Evolutionary conservation across 208 protist species (phyloP).

Genomic region (Wallacemonas sp.): DNA sequence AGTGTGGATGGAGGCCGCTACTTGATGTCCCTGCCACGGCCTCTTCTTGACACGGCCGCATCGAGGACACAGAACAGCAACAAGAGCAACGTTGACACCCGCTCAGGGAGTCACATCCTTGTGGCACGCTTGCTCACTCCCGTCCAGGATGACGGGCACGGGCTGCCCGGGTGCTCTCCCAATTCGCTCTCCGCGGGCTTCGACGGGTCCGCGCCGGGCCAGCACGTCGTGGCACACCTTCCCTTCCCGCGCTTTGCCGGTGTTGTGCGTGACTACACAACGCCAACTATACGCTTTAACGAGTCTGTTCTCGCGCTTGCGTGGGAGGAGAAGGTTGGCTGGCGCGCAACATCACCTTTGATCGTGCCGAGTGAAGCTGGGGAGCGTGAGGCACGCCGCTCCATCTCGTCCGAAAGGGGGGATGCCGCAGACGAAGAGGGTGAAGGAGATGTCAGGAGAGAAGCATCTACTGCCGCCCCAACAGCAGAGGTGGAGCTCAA

Average conservation of each 20-base stretch:
- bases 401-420: no score
- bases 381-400: no score
- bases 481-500: no score
- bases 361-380: not conserved
- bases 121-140: not conserved
- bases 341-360: constrained; percentile 7
- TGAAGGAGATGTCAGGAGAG: no score
- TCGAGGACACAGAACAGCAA: no score
- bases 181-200: no score
- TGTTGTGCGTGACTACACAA: constrained; percentile 46
- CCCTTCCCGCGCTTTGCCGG: constrained; percentile 31
- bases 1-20: constrained; percentile 1
- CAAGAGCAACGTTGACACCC: no score
- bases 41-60: no score
- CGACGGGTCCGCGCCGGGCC: no score
- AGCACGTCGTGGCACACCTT: constrained; percentile 20
- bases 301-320: constrained; percentile 20
- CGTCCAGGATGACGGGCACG: not conserved
- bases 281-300: constrained; percentile 26
- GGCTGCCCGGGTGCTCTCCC: no score
- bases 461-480: no score
- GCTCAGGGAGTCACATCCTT: not conserved
- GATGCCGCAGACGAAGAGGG: no score
- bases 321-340: constrained; percentile 33
- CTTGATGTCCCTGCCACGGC: not conserved